A percentile compares a stretch with the other conserved stretches of the same genome.
Evolutionary conservation across 305 asterid species (phyloP).

Genomic region (Vinca major): DNA sequence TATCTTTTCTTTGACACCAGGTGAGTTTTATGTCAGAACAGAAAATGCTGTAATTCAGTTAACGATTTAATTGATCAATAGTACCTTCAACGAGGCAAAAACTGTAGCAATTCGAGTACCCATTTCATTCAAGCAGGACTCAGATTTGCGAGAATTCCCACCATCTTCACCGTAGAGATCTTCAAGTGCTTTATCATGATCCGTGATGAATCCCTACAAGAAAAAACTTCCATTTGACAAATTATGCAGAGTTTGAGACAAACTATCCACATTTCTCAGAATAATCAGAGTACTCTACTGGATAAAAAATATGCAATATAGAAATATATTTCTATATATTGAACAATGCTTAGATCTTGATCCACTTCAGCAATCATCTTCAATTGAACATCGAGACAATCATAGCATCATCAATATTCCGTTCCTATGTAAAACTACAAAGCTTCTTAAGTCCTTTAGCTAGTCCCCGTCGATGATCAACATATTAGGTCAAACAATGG

Average conservation of each 20-base stretch:
- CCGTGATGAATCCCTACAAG: slow-evolving; percentile 76
- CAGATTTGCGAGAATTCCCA: slow-evolving; percentile 46
- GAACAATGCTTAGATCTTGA: background rate
- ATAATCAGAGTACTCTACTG: background rate
- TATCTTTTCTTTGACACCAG: background rate
- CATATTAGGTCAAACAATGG: slow-evolving; percentile 17
- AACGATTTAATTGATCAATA: background rate
- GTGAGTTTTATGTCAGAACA: background rate
- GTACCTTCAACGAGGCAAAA: slow-evolving; percentile 95
- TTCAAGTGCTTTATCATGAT: slow-evolving; percentile 83
- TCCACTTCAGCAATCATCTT: background rate
- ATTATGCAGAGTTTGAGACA: background rate
- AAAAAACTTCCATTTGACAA: slow-evolving; percentile 2
- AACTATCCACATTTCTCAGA: background rate
- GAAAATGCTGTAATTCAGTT: background rate
- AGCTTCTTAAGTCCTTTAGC: background rate
- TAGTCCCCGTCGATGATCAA: background rate
- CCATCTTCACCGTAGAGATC: slow-evolving; percentile 74
- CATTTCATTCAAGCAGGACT: slow-evolving; percentile 62
- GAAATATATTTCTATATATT: background rate
- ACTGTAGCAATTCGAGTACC: slow-evolving; percentile 80
- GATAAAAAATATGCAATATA: background rate
- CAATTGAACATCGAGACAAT: background rate
- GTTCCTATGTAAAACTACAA: background rate
- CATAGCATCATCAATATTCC: background rate